Conservation (phyloP, 306 rosid species). For the Prosopis cineraria region DNA sequence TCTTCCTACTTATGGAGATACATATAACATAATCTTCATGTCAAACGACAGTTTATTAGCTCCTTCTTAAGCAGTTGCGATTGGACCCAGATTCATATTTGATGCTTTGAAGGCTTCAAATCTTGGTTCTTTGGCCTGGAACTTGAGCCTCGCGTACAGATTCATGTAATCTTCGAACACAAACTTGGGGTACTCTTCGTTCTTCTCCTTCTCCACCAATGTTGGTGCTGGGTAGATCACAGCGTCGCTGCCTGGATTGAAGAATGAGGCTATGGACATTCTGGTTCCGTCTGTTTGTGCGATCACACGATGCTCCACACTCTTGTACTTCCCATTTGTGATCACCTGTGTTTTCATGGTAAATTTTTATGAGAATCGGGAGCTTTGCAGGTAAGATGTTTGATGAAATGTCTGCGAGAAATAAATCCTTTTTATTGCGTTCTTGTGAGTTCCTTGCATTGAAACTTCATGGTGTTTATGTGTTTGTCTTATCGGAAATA, state of each 20-base stretch:
- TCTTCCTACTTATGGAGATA: not conserved
- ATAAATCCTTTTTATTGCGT: not conserved
- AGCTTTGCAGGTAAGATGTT: not conserved
- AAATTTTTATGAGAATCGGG: not conserved
- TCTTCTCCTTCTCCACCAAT: conserved; percentile 60
- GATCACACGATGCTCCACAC: conserved; percentile 4
- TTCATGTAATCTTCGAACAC: conserved; percentile 75
- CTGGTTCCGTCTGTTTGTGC: not conserved
- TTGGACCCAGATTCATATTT: conserved; percentile 44
- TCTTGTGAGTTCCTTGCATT: not conserved
- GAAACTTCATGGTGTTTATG: not conserved
- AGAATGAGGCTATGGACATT: conserved; percentile 11
- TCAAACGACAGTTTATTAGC: not conserved
- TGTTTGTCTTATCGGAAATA: not conserved
- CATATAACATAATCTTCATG: not conserved
- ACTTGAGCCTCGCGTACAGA: conserved; percentile 53
- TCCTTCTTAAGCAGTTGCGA: conserved; percentile 46
- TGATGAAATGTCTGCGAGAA: not conserved
- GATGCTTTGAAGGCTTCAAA: conserved; percentile 62
- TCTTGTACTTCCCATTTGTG: conserved; percentile 12
- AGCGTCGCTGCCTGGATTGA: not conserved
- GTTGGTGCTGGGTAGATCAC: conserved; percentile 2
- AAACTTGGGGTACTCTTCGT: conserved; percentile 57
- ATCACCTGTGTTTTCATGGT: not conserved
- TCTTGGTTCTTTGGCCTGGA: conserved; percentile 69